These are phyloP conservation scores for Dictyostelium intermedium DNA, from an alignment of 78 protist genomes.

Conservation along the genomic window DNA sequence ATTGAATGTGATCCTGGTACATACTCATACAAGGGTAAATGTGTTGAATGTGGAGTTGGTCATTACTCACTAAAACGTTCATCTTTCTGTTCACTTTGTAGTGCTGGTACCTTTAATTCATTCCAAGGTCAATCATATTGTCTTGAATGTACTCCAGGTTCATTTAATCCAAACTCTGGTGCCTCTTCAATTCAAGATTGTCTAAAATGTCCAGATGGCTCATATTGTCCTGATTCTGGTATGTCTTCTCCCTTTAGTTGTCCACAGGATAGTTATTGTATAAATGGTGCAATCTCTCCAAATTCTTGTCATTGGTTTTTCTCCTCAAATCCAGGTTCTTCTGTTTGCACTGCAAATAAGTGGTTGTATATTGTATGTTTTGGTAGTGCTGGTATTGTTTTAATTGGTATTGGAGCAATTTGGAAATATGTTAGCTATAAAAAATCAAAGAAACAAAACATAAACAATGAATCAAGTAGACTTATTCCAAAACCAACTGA, in stretches of 20 bases:
- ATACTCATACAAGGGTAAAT: neutral
- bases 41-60: conserved; percentile 10
- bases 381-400: conserved; percentile 12
- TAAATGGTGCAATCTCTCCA: neutral
- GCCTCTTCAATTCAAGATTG: neutral
- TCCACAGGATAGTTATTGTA: conserved; percentile 30
- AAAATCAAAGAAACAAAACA: conserved; percentile 4
- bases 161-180: conserved; percentile 20
- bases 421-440: conserved; percentile 15
- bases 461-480: conserved; percentile 16
- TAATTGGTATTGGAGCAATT: neutral
- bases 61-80: neutral
- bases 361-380: conserved; percentile 45
- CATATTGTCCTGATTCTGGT: conserved; percentile 36
- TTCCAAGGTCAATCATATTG: neutral
- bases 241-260: neutral
- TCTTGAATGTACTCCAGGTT: conserved; percentile 31
- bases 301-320: neutral
- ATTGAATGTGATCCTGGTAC: conserved; percentile 27
- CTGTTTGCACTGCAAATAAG: conserved; percentile 26
- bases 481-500: conserved; percentile 71
- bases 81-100: neutral
- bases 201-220: conserved; percentile 34
- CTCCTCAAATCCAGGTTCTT: neutral
- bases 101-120: conserved; percentile 22